These are phyloP conservation scores for Scortechinia acanthostroma DNA, from an alignment of 2,329 filamentous ascomycete species.

Conservation along the genomic window DNA sequence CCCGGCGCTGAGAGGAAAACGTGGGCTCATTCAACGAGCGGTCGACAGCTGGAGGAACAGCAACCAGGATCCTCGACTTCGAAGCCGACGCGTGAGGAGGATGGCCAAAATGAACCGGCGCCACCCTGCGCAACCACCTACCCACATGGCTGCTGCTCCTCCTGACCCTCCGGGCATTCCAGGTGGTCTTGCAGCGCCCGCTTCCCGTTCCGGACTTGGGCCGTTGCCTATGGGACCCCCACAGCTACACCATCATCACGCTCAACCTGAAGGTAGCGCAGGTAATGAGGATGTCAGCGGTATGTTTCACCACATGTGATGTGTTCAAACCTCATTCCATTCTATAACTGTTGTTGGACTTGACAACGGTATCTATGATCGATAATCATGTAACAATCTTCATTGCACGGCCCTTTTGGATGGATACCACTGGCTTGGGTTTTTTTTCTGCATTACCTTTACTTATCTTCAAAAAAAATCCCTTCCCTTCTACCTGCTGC, in stretches of 20 bases:
- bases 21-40: slow-evolving; percentile 89
- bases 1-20: slow-evolving; percentile 81
- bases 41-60: slow-evolving; percentile 99
- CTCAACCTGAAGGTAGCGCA: not conserved
- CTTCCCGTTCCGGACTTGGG: not conserved
- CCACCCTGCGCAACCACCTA: slow-evolving; percentile 32
- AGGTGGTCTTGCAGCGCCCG: not conserved
- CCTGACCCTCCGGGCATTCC: not conserved
- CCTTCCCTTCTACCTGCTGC: not conserved
- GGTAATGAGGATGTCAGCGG: not conserved
- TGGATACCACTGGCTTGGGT: not conserved
- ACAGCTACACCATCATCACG: slow-evolving; percentile 1
- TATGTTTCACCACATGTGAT: slow-evolving; percentile 1
- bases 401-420: no score
- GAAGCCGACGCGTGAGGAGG: slow-evolving; percentile 83
- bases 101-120: slow-evolving; percentile 94
- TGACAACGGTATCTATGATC: no score
- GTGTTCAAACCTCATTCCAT: no score
- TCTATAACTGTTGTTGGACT: no score
- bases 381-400: no score
- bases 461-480: no score
- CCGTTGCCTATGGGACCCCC: not conserved
- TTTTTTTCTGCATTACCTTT: not conserved
- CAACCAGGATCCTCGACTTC: slow-evolving; percentile 86
- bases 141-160: not conserved